Conservation (phyloP, 208 protist genomes). For the Trichomonas gallinae region DNA sequence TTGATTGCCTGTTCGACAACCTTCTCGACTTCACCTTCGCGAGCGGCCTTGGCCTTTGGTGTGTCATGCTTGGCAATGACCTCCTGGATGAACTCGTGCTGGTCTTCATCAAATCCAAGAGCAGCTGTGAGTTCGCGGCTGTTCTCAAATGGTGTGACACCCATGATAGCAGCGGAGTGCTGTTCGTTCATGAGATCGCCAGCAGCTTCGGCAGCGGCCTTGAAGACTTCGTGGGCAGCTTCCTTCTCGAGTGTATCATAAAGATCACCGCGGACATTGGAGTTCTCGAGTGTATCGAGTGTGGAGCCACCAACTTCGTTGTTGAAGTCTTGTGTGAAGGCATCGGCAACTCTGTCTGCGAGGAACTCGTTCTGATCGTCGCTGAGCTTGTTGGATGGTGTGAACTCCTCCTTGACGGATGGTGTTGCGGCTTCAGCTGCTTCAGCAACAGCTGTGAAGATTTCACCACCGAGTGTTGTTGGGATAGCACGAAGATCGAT, state of each 20-base stretch:
- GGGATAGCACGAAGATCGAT: neutral
- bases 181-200: neutral
- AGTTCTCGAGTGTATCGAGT: neutral
- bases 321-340: neutral
- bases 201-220: neutral
- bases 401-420: neutral
- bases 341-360: neutral
- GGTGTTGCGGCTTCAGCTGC: neutral
- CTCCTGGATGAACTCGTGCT: neutral
- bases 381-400: neutral
- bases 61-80: neutral
- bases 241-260: neutral
- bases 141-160: neutral
- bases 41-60: neutral
- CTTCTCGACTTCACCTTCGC: neutral
- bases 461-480: neutral
- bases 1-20: neutral
- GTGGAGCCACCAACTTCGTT: neutral
- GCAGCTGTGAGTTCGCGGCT: neutral
- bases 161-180: neutral
- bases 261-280: neutral
- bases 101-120: neutral
- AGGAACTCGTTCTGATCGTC: neutral
- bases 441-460: neutral
- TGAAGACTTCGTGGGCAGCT: neutral